phyloP scores from a whole-genome alignment of 805 yeast species.

The Myxozyma melibiosi region DNA sequence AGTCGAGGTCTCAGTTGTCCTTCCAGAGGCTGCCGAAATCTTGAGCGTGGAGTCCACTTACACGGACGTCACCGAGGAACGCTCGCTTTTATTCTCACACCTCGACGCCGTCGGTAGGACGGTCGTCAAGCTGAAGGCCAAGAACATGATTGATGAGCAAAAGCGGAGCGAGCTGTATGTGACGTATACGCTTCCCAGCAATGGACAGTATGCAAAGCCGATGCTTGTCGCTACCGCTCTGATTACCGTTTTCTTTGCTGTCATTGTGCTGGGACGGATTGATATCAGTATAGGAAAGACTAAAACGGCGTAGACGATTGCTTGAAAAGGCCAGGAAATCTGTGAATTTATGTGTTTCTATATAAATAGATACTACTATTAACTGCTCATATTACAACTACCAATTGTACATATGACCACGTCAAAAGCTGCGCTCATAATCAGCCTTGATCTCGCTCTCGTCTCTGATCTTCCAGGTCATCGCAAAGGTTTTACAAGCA shows the following conservation, averaged over 20 bases:
- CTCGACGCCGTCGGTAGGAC: constrained; percentile 82
- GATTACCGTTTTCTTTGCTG: constrained; percentile 56
- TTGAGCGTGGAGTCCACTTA: constrained; percentile 1
- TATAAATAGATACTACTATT: not conserved
- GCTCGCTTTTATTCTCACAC: constrained; percentile 49
- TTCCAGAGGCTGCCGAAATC: constrained; percentile 79
- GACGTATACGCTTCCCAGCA: constrained; percentile 58
- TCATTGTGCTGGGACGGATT: constrained; percentile 36
- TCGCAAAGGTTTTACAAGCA: constrained; percentile 29
- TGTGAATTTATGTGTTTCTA: not conserved
- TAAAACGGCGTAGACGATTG: not conserved
- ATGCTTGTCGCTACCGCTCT: constrained; percentile 53
- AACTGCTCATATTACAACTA: too few species aligned
- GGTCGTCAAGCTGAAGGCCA: constrained; percentile 61
- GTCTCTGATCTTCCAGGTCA: constrained; percentile 32
- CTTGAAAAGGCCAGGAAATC: not conserved
- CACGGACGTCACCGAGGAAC: constrained; percentile 36
- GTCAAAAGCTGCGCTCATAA: not conserved
- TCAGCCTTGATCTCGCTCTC: constrained; percentile 15
- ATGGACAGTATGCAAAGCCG: constrained; percentile 65
- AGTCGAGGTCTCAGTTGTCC: constrained; percentile 61
- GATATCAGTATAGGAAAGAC: constrained; percentile 19
- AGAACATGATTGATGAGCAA: constrained; percentile 70
- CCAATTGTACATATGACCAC: too few species aligned
- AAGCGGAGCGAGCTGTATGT: constrained; percentile 54